phyloP scores from a whole-genome alignment of 306 rosid species.

The Geum urbanum region DNA sequence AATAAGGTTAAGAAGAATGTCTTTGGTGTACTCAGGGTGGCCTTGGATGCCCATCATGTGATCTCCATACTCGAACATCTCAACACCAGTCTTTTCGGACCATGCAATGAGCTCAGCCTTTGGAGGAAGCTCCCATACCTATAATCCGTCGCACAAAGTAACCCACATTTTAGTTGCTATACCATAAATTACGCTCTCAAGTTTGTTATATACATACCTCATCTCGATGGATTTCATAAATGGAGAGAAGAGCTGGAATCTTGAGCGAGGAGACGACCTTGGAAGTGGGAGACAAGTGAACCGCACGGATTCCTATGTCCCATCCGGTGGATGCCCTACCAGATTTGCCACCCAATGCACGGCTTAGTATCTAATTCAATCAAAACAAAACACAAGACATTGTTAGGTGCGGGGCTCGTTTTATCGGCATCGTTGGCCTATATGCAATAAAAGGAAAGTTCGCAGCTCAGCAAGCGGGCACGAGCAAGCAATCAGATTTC shows the following conservation, averaged over 20 bases:
- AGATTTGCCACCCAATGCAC: constrained; percentile 85
- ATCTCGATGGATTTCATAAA: constrained; percentile 72
- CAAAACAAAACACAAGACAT: not conserved
- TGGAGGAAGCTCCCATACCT: constrained; percentile 68
- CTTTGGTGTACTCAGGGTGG: constrained; percentile 84
- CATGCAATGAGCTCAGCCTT: constrained; percentile 76
- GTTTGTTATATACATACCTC: constrained; percentile 44
- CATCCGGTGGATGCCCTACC: constrained; percentile 64
- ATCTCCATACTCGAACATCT: constrained; percentile 66
- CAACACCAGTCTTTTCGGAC: constrained; percentile 79
- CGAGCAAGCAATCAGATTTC: not conserved
- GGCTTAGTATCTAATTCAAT: constrained; percentile 52
- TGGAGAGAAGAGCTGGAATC: constrained; percentile 51
- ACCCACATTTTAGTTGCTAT: not conserved
- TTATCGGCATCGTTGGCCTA: not conserved
- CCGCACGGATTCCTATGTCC: constrained; percentile 72
- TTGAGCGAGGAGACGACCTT: constrained; percentile 41
- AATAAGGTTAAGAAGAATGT: constrained; percentile 61
- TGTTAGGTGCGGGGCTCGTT: not conserved
- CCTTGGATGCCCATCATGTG: constrained; percentile 92
- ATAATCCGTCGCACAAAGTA: not conserved
- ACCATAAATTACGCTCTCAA: not conserved
- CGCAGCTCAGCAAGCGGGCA: not conserved
- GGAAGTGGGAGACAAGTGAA: constrained; percentile 50
- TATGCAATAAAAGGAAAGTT: not conserved